Base-by-base conservation (phyloP, 1,284 basidiomycete species). In the Leccinum pachyderme region DNA sequence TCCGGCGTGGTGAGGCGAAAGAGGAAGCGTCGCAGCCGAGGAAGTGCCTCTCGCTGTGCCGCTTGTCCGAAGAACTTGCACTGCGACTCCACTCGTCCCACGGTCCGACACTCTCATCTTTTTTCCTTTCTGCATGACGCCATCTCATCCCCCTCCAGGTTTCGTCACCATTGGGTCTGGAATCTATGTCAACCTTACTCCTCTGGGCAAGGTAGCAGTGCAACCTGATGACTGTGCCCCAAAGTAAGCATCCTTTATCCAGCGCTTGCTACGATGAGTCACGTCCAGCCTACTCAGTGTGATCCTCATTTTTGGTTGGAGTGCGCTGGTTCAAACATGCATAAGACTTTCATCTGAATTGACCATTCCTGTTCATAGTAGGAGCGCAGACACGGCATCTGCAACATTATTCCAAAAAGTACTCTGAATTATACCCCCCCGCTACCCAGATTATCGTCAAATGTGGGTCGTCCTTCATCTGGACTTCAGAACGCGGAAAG, bases 301-400 rank as follows among this genome's bases (percentile, higher is more conserved):
- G 5, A 74, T 81, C 39, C 55, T 80, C 8, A 69, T 79, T 12
- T 81, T 79, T 55, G 78, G 78, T 43, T 82, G 81, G 80, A 79
- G 80, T 81, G 53, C 29, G 71, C 62, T n/a, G 28, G 35, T 32
- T 29, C 29, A 32, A 47, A 32, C 13, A 5, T 5, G n/a, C 28
- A 25, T 39, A n/a, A n/a, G n/a, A n/a, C 2, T 28, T 1, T 55
- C 25, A 32, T 25, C 24, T 47, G 11, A 46, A 55, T 9, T 53
- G 45, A 55, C 47, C 22, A 0, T 28, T 29, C 13, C 3, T 8
- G 2, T 18, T 9, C 51, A 9, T 51, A 83, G 82, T 83, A 80
- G 77, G 75, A 27, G 82, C 79, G 1, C 67, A 72, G 46, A 69
- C 81, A 7, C 61, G 74, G 4, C 80, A 82, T 68, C 58, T 84